A percentile compares a stretch with the other conserved stretches of the same genome.
Evolutionary conservation across 2,329 filamentous ascomycete genomes (phyloP).

Genomic region (Cladosporium halotolerans): DNA sequence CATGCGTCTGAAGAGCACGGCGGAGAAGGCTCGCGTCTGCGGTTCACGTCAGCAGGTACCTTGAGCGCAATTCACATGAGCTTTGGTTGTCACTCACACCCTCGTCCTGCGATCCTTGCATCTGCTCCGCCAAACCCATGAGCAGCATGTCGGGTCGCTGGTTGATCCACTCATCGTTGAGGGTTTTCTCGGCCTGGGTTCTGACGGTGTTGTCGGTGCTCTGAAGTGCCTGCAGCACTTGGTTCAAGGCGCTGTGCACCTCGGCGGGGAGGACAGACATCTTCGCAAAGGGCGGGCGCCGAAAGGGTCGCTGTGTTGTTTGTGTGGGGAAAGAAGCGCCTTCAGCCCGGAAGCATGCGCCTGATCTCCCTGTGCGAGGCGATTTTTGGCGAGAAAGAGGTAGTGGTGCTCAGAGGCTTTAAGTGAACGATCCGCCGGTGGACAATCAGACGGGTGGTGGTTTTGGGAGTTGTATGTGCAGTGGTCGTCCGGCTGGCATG

Average conservation of each 20-base stretch:
- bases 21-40: slow-evolving; percentile 82
- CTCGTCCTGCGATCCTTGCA: slow-evolving; percentile 68
- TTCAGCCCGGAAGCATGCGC: slow-evolving; percentile 2
- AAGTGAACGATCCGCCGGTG: too few relatives aligned
- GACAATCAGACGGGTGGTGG: too few relatives aligned
- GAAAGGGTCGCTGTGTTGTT: slow-evolving; percentile 1
- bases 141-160: slow-evolving; percentile 78
- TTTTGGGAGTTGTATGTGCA: too few relatives aligned
- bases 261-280: slow-evolving; percentile 75
- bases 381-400: too few relatives aligned
- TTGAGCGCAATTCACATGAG: too few relatives aligned
- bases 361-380: not conserved
- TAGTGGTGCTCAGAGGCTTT: too few relatives aligned
- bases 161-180: slow-evolving; percentile 83
- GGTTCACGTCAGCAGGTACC: slow-evolving; percentile 3
- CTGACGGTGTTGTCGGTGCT: slow-evolving; percentile 82
- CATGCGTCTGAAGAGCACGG: slow-evolving; percentile 91
- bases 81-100: slow-evolving; percentile 50
- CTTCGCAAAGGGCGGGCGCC: slow-evolving; percentile 5
- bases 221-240: slow-evolving; percentile 82
- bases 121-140: slow-evolving; percentile 91
- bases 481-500: not conserved
- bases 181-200: slow-evolving; percentile 79
- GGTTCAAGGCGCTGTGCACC: slow-evolving; percentile 73
- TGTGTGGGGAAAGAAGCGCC: slow-evolving; percentile 9